Conservation (phyloP, 2,329 filamentous ascomycete genomes). For the Talaromyces verruculosus region DNA sequence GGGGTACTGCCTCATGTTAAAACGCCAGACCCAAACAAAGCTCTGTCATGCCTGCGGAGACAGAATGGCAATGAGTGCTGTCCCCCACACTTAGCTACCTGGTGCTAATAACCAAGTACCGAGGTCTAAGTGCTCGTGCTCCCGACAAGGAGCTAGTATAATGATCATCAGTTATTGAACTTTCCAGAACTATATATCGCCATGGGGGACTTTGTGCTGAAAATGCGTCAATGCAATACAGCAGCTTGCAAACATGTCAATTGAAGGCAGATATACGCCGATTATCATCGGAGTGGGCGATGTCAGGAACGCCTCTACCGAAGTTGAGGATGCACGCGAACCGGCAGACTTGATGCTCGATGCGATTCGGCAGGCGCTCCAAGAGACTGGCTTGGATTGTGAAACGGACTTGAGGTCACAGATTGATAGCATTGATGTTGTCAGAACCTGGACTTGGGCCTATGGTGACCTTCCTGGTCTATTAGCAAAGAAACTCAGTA, state of each 20-base stretch:
- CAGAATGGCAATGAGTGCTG: background rate
- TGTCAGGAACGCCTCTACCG: conserved; percentile 57
- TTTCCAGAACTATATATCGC: background rate
- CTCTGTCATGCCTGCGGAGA: background rate
- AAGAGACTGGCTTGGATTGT: conserved; percentile 48
- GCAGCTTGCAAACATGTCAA: conserved; percentile 7
- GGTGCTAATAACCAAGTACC: background rate
- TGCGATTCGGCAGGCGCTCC: conserved; percentile 54
- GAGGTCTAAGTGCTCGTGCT: conserved; percentile 3
- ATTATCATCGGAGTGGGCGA: conserved; percentile 65
- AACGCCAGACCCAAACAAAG: background rate
- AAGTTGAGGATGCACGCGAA: conserved; percentile 56
- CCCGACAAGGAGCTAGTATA: background rate
- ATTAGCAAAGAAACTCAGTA: conserved; percentile 51
- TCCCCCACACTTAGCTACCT: background rate
- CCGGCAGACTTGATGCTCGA: conserved; percentile 60
- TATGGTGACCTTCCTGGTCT: conserved; percentile 60
- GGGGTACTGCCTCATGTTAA: background rate
- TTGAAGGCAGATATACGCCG: conserved; percentile 37
- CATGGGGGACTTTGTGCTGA: background rate
- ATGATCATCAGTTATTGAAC: background rate
- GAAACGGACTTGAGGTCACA: conserved; percentile 41
- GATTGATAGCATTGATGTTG: conserved; percentile 61
- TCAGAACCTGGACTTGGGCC: conserved; percentile 64
- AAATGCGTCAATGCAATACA: background rate